Percentiles rank a stretch among this genome's conserved stretches.
These are phyloP conservation scores for Solanum arcanum DNA, from an alignment of 257 asterid species.

Conservation along the genomic window DNA sequence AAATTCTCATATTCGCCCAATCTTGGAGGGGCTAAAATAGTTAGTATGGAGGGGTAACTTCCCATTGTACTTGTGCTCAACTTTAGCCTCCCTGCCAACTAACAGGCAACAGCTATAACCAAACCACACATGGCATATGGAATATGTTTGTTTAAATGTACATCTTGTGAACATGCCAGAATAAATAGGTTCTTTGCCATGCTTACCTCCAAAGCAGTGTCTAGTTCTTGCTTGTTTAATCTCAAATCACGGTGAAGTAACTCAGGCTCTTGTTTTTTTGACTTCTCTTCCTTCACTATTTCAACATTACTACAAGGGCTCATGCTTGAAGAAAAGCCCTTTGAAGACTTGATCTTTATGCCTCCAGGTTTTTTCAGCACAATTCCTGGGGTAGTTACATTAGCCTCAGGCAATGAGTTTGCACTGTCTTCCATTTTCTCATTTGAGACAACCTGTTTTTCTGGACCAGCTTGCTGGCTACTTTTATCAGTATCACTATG, in stretches of 20 bases:
- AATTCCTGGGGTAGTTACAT: conserved; percentile 27
- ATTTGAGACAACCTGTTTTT: conserved; percentile 31
- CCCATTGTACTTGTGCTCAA: not conserved
- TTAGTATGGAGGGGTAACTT: not conserved
- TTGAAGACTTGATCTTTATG: conserved; percentile 70
- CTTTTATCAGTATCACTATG: conserved; percentile 75
- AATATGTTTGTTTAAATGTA: not conserved
- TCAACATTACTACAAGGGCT: conserved; percentile 82
- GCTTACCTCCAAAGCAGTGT: conserved; percentile 69
- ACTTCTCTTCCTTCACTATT: conserved; percentile 40
- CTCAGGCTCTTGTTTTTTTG: conserved; percentile 44
- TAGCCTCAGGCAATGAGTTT: conserved; percentile 68
- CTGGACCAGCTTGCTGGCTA: conserved; percentile 45
- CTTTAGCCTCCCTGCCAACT: not conserved
- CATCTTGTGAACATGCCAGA: not conserved
- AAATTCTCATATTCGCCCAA: not conserved
- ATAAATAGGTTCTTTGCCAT: not conserved
- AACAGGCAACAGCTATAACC: not conserved
- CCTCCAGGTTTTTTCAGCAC: conserved; percentile 43
- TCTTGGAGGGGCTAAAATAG: not conserved
- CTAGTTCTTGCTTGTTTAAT: conserved; percentile 61
- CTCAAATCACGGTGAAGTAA: conserved; percentile 28
- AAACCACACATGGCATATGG: not conserved
- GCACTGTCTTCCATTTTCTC: conserved; percentile 82
- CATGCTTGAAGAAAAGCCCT: conserved; percentile 63